Base-by-base conservation (phyloP, 2,329 filamentous ascomycete species). In the Ceratocystis lukuohia region DNA sequence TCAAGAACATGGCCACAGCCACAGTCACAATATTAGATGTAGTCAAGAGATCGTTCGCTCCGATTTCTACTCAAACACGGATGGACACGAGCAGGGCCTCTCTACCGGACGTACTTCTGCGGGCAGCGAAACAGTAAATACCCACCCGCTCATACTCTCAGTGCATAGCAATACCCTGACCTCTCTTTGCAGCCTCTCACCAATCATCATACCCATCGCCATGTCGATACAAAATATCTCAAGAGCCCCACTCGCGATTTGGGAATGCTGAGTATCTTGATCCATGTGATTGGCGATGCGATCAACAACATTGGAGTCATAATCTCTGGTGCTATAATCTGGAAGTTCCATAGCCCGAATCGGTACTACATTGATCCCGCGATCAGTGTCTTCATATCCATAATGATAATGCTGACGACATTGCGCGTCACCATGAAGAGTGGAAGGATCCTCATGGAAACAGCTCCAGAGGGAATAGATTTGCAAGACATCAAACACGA, bases 281-380 rank as follows among this genome's bases (percentile, higher is more conserved):
- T 89, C 15, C 88, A 92, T 71, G 82, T 91, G 30, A 71, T 88
- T 2, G 85, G 87, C 41, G 88, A 92, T 71, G 86, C 87, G 4
- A 78, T 88, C 69, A 91, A 91, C 75, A 92, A 92, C 70, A 74
- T 91, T 10, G 88, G 87, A 8, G 88, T 92, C 68, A 89, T 91
- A 62, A 77, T 86, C 45, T 82, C 87, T 0, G 87, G 86, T 0
- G 71, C 86, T 1, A 78, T 89, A 41, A 87, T 91, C 72, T 90
- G 87, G 88, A 77, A 85, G 66, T 77, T 81, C 0, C 72, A 79
- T 37, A 84, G 81, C 37, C 77, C 81, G 0, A 77, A 74, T 2
- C 79, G 86, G 44, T 89, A 82, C 76, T 91, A 91, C 70, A 87
- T 85, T 4, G 88, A 92, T 71, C 88, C 88, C 0, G 85, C 80